A percentile compares a stretch with the other conserved stretches of the same genome.
Evolutionary conservation across 179 eudicot species (phyloP).

Genomic region (Actinidia arguta): DNA sequence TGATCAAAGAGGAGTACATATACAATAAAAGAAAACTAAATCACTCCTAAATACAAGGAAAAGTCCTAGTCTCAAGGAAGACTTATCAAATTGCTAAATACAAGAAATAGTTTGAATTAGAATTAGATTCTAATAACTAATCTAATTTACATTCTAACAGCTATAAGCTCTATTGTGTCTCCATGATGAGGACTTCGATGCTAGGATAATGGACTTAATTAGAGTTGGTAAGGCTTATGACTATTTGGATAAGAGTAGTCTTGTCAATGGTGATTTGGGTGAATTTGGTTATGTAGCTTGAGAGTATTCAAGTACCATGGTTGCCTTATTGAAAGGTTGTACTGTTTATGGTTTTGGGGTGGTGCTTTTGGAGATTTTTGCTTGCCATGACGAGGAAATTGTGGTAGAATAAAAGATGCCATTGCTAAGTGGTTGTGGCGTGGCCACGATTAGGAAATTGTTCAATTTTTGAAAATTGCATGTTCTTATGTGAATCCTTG

Average conservation of each 20-base stretch:
- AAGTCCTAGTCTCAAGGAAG: too few species aligned
- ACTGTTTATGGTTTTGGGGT: slow-evolving; percentile 83
- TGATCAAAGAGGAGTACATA: too few species aligned
- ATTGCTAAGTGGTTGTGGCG: slow-evolving; percentile 71
- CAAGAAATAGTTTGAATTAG: too few species aligned
- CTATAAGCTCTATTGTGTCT: slow-evolving; percentile 72
- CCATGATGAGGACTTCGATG: slow-evolving; percentile 88
- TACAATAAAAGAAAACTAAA: too few species aligned
- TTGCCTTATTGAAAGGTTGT: slow-evolving; percentile 78
- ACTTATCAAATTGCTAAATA: too few species aligned
- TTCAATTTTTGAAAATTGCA: slow-evolving; percentile 71
- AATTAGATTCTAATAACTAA: too few species aligned
- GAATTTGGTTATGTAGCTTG: slow-evolving; percentile 91
- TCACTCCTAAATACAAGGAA: too few species aligned
- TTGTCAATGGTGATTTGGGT: slow-evolving; percentile 77
- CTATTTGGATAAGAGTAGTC: slow-evolving; percentile 57
- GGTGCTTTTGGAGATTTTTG: slow-evolving; percentile 74
- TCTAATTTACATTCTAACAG: too few species aligned
- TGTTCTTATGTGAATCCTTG: slow-evolving; percentile 71
- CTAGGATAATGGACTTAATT: slow-evolving; percentile 76
- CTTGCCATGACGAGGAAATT: slow-evolving; percentile 63
- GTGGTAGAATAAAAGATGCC: slow-evolving; percentile 69
- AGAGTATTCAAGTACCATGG: slow-evolving; percentile 81
- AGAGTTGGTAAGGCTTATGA: slow-evolving; percentile 73
- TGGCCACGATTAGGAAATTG: slow-evolving; percentile 77